phyloP scores from a whole-genome alignment of 169 alveolate genomes.

The Toxoplasma gondii region DNA sequence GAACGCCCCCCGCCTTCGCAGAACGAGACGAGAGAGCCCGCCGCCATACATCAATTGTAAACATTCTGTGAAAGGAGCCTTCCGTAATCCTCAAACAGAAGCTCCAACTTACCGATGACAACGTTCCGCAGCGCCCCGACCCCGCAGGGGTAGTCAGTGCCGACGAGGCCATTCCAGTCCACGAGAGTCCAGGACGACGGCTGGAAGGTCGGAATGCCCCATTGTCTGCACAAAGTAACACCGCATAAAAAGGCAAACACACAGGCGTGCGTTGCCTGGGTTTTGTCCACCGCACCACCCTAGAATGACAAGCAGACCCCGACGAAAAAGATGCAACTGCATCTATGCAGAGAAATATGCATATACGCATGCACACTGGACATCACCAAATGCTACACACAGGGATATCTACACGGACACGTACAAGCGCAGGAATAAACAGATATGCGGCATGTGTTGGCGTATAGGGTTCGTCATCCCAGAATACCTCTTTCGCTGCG shows the following conservation, averaged over 20 bases:
- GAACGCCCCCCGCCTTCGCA: too few species aligned
- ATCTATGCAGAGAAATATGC: background rate
- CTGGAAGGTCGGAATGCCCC: background rate
- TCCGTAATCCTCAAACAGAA: too few species aligned
- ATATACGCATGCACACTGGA: background rate
- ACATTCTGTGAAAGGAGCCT: too few species aligned
- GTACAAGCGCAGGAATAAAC: too few species aligned
- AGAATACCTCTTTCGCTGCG: too few species aligned
- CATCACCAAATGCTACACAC: too few species aligned
- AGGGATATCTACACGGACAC: background rate
- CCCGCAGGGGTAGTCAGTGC: slow-evolving; percentile 25
- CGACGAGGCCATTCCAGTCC: slow-evolving; percentile 46
- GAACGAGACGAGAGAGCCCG: too few species aligned
- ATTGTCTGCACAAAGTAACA: background rate
- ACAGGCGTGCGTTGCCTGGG: background rate
- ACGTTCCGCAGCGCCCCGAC: background rate
- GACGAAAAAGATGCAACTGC: background rate
- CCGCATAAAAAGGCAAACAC: background rate
- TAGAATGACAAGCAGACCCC: background rate
- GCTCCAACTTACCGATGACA: slow-evolving; percentile 12
- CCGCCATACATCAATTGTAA: too few species aligned
- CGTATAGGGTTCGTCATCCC: too few species aligned
- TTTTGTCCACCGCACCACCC: background rate
- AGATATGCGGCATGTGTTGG: too few species aligned
- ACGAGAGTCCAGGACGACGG: slow-evolving; percentile 34